Conservation (phyloP, 2,329 filamentous ascomycete species). For the Polychaeton citri region DNA sequence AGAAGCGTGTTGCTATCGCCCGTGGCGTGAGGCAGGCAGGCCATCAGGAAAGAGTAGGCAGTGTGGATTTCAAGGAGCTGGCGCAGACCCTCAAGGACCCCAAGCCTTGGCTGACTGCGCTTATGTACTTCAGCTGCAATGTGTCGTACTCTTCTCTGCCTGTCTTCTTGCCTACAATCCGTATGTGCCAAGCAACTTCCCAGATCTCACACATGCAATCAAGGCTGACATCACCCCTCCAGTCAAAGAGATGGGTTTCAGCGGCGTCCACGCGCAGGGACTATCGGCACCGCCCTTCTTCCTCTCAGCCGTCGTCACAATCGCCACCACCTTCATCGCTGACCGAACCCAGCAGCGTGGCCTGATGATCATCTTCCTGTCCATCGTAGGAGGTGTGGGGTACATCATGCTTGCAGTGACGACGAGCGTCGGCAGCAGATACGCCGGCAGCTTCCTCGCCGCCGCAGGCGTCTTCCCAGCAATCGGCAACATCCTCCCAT, state of each 20-base stretch:
- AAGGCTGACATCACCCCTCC: too few relatives aligned
- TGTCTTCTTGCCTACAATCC: slow-evolving; percentile 34
- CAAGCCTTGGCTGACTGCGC: slow-evolving; percentile 17
- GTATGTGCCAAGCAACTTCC: too few relatives aligned
- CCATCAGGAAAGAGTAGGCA: slow-evolving; percentile 24
- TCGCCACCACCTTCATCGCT: slow-evolving; percentile 23
- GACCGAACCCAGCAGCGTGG: slow-evolving; percentile 26
- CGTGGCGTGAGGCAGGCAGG: slow-evolving; percentile 34
- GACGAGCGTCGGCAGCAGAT: slow-evolving; percentile 19
- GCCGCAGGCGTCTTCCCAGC: too few relatives aligned
- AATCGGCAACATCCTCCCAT: slow-evolving; percentile 14
- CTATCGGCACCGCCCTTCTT: slow-evolving; percentile 29
- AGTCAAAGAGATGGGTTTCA: slow-evolving; percentile 43
- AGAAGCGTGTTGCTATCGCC: slow-evolving; percentile 44
- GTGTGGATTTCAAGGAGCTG: slow-evolving; percentile 34
- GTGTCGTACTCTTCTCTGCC: slow-evolving; percentile 47
- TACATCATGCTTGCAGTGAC: slow-evolving; percentile 24
- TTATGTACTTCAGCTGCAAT: slow-evolving; percentile 48
- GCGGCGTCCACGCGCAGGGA: slow-evolving; percentile 22
- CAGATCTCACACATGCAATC: slow-evolving; percentile 1
- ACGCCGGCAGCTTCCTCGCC: slow-evolving; percentile 25
- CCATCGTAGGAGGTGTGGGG: slow-evolving; percentile 24
- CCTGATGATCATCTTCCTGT: slow-evolving; percentile 24
- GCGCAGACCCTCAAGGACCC: slow-evolving; percentile 24
- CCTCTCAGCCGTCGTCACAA: slow-evolving; percentile 27